Conservation (phyloP, 495 filamentous ascomycete species). For the Talaromyces thailandensis region DNA sequence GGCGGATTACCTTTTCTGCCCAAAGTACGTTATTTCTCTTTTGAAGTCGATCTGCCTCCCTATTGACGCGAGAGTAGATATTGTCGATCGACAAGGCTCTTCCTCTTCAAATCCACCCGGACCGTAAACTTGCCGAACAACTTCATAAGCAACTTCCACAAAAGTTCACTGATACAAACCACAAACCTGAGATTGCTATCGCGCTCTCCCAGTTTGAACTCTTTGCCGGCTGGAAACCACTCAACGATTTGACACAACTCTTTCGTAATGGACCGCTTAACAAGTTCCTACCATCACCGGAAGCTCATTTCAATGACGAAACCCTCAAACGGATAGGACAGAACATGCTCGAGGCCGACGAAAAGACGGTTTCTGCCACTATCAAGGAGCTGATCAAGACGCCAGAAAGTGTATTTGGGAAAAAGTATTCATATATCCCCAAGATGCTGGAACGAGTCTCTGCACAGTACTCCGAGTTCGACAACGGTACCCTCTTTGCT, state of each 20-base stretch:
- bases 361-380: slow-evolving; percentile 39
- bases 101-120: slow-evolving; percentile 72
- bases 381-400: slow-evolving; percentile 40
- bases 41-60: background rate
- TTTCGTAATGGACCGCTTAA: slow-evolving; percentile 47
- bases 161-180: slow-evolving; percentile 62
- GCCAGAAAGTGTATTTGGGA: slow-evolving; percentile 40
- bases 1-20: slow-evolving; percentile 64
- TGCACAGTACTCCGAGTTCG: slow-evolving; percentile 48
- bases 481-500: slow-evolving; percentile 55
- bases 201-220: slow-evolving; percentile 70
- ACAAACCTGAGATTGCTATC: slow-evolving; percentile 78
- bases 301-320: slow-evolving; percentile 46
- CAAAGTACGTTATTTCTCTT: slow-evolving; percentile 37
- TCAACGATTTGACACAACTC: slow-evolving; percentile 48
- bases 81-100: slow-evolving; percentile 72
- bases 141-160: slow-evolving; percentile 56
- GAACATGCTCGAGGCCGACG: slow-evolving; percentile 44
- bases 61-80: slow-evolving; percentile 32
- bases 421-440: slow-evolving; percentile 45
- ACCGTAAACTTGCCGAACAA: slow-evolving; percentile 53
- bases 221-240: slow-evolving; percentile 68
- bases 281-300: slow-evolving; percentile 38
- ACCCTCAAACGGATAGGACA: slow-evolving; percentile 51
- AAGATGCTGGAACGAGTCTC: slow-evolving; percentile 55